Base-by-base conservation (phyloP, 1,284 basidiomycete species). In the Mycena citricolor region DNA sequence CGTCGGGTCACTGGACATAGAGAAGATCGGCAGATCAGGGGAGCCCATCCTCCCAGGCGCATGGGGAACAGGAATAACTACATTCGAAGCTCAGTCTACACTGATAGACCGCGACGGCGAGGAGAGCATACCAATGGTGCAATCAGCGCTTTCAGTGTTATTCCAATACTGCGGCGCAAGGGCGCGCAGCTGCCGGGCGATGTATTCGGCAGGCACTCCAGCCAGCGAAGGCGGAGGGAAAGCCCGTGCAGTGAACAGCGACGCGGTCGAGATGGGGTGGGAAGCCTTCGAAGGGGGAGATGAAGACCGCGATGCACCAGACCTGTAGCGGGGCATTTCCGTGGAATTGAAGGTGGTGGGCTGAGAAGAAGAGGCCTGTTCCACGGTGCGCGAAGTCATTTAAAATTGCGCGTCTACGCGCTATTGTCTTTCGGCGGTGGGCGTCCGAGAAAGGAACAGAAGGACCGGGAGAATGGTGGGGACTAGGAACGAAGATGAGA, bases 151-250 rank as follows among this genome's bases (percentile, higher is more conserved):
- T 55, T 86, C 80, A 50, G 76, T 73, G 54, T 77, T 81, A 57
- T 81, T 74, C 82, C 83, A 88, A 63, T 81, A 84, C 41, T 73
- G 67, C 23, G 77, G 67, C 13, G 84, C 85, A 49, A 88, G 69
- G 56, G 66, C 68, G 60, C 75, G 80, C 38, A 89, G 76, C 59
- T 82, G 78, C 58, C 79, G 74, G 57, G 83, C 63, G 57, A 86
- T 81, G 56, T 86, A 86, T 58, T 83, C 80, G 54, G 77, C 66
- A 42, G 83, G 82, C 32, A 86, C 79, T 56, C 73, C 76, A 47
- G 72, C 69, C 55, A 86, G 69, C 19, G 76, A 67, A 52, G 80
- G 75, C 23, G 81, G 78, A 54, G 81, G 81, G 57, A 83, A 84
- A 10, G 74, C 72, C 54, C 76, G 71, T 40, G 74, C 71, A 32